Percentiles rank a stretch among this genome's conserved stretches.
Evolutionary conservation across 306 rosid species (phyloP).

Genomic region (Begonia loranthoides): DNA sequence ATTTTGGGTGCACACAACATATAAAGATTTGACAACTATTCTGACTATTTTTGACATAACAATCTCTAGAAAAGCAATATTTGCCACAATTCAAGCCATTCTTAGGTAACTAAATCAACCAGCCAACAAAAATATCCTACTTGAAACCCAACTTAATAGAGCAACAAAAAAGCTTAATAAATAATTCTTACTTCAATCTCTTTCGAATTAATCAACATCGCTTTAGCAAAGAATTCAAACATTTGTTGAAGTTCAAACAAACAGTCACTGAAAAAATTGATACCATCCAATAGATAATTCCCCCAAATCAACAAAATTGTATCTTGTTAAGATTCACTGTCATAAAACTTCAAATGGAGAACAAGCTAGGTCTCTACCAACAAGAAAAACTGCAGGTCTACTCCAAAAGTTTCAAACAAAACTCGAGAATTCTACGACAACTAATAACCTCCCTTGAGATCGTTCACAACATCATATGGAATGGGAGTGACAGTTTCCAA

Average conservation of each 20-base stretch:
- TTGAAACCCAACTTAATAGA: too few relatives aligned
- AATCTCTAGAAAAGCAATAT: neutral
- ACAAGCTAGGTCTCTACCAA: too few relatives aligned
- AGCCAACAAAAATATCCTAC: too few relatives aligned
- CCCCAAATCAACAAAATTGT: neutral
- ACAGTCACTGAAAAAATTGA: neutral
- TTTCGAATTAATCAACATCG: neutral
- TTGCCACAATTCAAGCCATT: too few relatives aligned
- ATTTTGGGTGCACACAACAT: neutral
- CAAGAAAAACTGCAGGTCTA: too few relatives aligned
- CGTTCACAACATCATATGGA: conserved; percentile 16
- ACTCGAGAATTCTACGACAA: neutral
- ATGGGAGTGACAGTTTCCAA: conserved; percentile 14
- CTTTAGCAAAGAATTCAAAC: neutral
- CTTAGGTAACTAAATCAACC: too few relatives aligned
- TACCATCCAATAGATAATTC: neutral
- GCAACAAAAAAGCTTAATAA: too few relatives aligned
- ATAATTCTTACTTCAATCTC: neutral
- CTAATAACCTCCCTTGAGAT: conserved; percentile 18
- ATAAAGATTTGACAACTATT: too few relatives aligned
- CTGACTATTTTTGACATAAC: neutral
- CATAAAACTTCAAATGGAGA: neutral
- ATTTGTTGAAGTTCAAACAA: neutral
- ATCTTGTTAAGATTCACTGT: neutral
- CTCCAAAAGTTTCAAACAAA: neutral